Evolutionary conservation across 169 alveolate species (phyloP).

Genomic region (Perkinsus marinus): DNA sequence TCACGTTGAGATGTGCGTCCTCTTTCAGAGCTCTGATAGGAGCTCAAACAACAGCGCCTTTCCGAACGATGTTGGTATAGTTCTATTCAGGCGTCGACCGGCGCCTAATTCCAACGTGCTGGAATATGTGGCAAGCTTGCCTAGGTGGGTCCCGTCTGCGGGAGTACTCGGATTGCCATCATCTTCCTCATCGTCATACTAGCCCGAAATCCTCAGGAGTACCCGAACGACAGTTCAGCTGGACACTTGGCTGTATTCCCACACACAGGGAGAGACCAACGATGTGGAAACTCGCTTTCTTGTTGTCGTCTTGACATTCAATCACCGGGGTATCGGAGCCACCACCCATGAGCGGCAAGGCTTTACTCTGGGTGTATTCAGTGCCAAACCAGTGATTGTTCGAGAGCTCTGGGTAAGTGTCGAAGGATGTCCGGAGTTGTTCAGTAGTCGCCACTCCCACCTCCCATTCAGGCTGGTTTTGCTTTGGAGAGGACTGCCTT

Average conservation of each 20-base stretch:
- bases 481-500: not conserved
- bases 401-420: not conserved
- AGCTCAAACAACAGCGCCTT: not conserved
- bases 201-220: no score
- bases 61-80: not conserved
- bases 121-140: not conserved
- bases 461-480: not conserved
- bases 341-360: not conserved
- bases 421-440: not conserved
- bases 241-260: not conserved
- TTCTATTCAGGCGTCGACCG: not conserved
- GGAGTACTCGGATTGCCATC: no score
- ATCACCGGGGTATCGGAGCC: not conserved
- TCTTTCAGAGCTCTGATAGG: not conserved
- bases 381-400: not conserved
- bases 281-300: not conserved
- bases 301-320: not conserved
- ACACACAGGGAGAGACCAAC: not conserved
- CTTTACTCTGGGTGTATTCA: not conserved
- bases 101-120: not conserved
- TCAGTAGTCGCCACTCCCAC: not conserved
- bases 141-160: not conserved
- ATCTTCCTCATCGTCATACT: no score
- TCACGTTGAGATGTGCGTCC: not conserved
- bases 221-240: not conserved